A percentile compares a stretch with the other conserved stretches of the same genome.
phyloP scores from a whole-genome alignment of 2,329 filamentous ascomycete species.

The Nannizzia gypsea region DNA sequence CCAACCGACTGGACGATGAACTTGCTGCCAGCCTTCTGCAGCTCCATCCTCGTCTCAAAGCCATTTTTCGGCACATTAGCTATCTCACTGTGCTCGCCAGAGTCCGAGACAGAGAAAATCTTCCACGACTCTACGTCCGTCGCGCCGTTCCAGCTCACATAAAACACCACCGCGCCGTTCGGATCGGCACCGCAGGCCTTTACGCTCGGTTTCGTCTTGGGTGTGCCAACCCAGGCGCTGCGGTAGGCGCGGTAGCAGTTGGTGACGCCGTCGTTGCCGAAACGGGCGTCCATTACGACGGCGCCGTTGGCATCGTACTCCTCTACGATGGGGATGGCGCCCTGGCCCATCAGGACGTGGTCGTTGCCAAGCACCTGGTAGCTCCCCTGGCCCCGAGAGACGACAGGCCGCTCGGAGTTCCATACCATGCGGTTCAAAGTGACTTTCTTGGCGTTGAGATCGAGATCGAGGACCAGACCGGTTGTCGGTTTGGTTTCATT shows the following conservation, averaged over 20 bases:
- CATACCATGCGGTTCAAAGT: conserved; percentile 6
- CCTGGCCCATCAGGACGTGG: conserved; percentile 9
- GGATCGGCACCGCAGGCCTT: not conserved
- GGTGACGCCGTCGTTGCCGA: not conserved
- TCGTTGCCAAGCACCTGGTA: conserved; percentile 7
- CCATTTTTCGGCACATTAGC: conserved; percentile 3
- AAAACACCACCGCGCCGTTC: not conserved
- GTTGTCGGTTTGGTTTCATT: conserved; percentile 7
- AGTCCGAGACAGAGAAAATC: not conserved
- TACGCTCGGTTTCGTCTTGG: conserved; percentile 9
- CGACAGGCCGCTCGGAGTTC: not conserved
- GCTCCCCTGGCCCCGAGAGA: conserved; percentile 8
- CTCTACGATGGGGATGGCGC: conserved; percentile 9
- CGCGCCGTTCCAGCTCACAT: conserved; percentile 14
- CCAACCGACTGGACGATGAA: conserved; percentile 8
- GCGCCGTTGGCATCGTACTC: conserved; percentile 10
- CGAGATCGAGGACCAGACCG: conserved; percentile 11
- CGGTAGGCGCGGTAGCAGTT: conserved; percentile 6
- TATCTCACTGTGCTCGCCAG: not conserved
- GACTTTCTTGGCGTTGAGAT: conserved; percentile 5
- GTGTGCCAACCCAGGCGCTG: conserved; percentile 5
- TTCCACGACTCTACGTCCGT: conserved; percentile 10
- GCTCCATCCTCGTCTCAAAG: conserved; percentile 7
- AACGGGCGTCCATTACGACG: conserved; percentile 8
- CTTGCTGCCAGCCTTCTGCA: not conserved